Conservation (phyloP, 1,139 yeast genomes). For the Suhomyces yuchorum region DNA sequence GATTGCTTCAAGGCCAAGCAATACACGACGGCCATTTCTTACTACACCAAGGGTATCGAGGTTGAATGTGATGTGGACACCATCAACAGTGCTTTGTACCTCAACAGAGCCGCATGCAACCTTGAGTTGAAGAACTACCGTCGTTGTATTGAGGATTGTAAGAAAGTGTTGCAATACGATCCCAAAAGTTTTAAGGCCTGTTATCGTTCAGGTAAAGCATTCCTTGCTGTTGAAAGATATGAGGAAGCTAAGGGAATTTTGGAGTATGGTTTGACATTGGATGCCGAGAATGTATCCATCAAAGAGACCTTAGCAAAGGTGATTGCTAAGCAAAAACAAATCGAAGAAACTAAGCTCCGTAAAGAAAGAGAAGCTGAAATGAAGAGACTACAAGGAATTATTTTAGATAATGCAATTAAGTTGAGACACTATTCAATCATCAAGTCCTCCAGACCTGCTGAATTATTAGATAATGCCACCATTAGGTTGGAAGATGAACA, state of each 20-base stretch:
- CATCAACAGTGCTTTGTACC: constrained; percentile 63
- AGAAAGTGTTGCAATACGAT: constrained; percentile 64
- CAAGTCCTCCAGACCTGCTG: constrained; percentile 53
- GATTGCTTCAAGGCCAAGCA: constrained; percentile 74
- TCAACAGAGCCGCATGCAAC: constrained; percentile 92
- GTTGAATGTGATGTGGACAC: constrained; percentile 56
- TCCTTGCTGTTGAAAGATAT: constrained; percentile 60
- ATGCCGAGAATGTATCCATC: constrained; percentile 58
- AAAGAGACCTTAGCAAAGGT: constrained; percentile 43
- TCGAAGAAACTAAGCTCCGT: constrained; percentile 31
- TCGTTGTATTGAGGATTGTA: constrained; percentile 84
- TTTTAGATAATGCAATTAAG: constrained; percentile 54
- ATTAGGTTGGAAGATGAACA: constrained; percentile 64
- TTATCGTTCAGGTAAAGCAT: constrained; percentile 83
- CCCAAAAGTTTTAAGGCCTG: constrained; percentile 80
- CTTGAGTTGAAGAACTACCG: constrained; percentile 83
- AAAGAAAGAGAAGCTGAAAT: constrained; percentile 38
- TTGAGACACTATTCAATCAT: constrained; percentile 56
- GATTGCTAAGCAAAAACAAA: constrained; percentile 39
- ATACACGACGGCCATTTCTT: constrained; percentile 74
- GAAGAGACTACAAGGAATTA: constrained; percentile 32
- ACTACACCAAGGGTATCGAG: constrained; percentile 78
- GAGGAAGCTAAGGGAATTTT: constrained; percentile 75
- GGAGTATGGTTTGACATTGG: constrained; percentile 63
- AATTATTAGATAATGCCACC: constrained; percentile 47